These are phyloP conservation scores for Margaritispora aquatica DNA, from an alignment of 495 filamentous ascomycete genomes.

Conservation along the genomic window DNA sequence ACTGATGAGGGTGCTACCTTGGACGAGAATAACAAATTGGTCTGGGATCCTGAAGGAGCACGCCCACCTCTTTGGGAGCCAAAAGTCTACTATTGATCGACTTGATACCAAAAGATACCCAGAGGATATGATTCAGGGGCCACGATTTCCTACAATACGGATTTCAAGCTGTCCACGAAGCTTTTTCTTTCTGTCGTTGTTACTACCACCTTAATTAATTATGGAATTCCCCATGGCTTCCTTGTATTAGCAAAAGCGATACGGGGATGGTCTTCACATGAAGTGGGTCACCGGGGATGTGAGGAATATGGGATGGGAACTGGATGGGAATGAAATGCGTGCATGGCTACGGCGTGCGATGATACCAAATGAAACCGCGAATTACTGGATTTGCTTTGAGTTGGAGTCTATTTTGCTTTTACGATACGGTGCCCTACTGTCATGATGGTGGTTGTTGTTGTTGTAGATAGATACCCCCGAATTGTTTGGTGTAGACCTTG, in stretches of 20 bases:
- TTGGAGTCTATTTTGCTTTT: too few relatives aligned
- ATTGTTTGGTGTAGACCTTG: not conserved
- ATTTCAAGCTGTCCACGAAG: not conserved
- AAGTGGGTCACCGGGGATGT: not conserved
- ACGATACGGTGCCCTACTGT: too few relatives aligned
- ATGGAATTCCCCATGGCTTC: not conserved
- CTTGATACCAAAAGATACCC: not conserved
- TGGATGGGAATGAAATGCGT: not conserved
- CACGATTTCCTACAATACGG: not conserved
- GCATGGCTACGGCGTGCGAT: not conserved
- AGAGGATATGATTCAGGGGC: not conserved
- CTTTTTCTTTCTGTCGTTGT: not conserved
- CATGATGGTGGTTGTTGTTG: not conserved
- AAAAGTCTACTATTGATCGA: conserved; percentile 49
- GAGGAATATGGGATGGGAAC: too few relatives aligned
- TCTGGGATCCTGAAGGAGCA: conserved; percentile 67
- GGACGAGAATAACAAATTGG: conserved; percentile 71
- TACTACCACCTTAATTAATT: not conserved
- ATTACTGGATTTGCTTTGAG: not conserved
- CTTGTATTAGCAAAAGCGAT: not conserved
- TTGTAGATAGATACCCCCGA: not conserved
- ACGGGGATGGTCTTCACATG: not conserved
- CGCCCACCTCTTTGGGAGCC: conserved; percentile 75
- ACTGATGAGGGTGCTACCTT: conserved; percentile 79
- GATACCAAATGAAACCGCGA: not conserved